These are phyloP conservation scores for Claviceps pusilla DNA, from an alignment of 2,329 filamentous ascomycete genomes.

Conservation along the genomic window DNA sequence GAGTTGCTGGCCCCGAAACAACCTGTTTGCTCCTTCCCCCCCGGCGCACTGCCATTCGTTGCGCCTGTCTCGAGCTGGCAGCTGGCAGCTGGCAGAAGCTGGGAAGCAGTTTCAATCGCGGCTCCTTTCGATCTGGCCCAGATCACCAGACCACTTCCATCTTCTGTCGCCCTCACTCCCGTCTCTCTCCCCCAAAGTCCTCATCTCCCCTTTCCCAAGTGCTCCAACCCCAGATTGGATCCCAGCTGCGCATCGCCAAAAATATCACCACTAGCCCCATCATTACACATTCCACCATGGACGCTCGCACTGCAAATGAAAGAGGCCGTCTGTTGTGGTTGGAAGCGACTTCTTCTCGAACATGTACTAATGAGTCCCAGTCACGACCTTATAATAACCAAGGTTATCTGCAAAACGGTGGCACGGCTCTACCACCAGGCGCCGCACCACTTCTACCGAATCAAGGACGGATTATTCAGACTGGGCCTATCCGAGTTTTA, in stretches of 20 bases:
- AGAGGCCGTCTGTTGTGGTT: not conserved
- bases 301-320: not conserved
- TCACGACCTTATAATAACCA: slow-evolving; percentile 32
- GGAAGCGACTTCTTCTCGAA: slow-evolving; percentile 1
- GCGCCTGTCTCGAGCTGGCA: not conserved
- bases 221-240: not conserved
- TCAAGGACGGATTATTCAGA: slow-evolving; percentile 51
- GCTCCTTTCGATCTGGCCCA: not conserved
- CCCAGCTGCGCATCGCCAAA: slow-evolving; percentile 1
- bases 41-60: slow-evolving; percentile 1
- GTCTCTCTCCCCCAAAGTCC: not conserved
- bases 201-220: slow-evolving; percentile 3
- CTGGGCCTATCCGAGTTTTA: slow-evolving; percentile 49
- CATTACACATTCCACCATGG: slow-evolving; percentile 2
- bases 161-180: slow-evolving; percentile 7
- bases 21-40: slow-evolving; percentile 3
- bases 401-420: slow-evolving; percentile 51
- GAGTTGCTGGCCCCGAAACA: slow-evolving; percentile 14
- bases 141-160: not conserved
- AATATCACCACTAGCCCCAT: not conserved
- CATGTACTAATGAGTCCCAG: slow-evolving; percentile 17
- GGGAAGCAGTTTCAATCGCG: not conserved
- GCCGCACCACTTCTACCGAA: slow-evolving; percentile 52
- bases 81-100: slow-evolving; percentile 5
- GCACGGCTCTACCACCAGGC: slow-evolving; percentile 38